phyloP scores from a whole-genome alignment of 1,284 basidiomycete species.

The Kwoniella shivajii region DNA sequence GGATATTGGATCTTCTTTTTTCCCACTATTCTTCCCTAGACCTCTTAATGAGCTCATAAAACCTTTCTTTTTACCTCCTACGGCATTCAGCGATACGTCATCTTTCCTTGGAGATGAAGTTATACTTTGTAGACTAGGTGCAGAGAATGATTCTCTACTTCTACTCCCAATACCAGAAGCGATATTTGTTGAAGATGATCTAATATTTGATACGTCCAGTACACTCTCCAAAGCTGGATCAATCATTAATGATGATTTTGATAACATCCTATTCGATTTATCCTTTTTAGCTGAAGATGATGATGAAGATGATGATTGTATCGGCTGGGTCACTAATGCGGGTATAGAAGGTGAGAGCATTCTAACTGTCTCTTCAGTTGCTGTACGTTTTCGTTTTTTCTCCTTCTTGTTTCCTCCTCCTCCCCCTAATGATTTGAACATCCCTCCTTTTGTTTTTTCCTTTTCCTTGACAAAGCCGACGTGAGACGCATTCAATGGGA shows the following conservation, averaged over 20 bases:
- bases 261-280: conserved; percentile 6
- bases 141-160: background rate
- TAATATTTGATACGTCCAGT: conserved; percentile 24
- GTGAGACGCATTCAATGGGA: background rate
- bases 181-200: conserved; percentile 4
- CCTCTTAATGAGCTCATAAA: conserved; percentile 32
- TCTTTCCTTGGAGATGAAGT: too few species aligned
- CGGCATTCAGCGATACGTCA: background rate
- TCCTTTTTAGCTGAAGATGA: conserved; percentile 1
- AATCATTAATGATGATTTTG: conserved; percentile 14
- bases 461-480: conserved; percentile 1
- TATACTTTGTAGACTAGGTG: background rate
- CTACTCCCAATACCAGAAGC: background rate
- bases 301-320: background rate
- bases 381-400: conserved; percentile 16
- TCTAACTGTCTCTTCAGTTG: conserved; percentile 11
- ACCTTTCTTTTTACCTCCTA: conserved; percentile 23
- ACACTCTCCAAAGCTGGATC: conserved; percentile 27
- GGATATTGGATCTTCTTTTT: conserved; percentile 11
- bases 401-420: conserved; percentile 4
- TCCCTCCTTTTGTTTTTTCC: background rate
- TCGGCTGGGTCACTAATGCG: background rate
- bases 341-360: background rate
- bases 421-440: conserved; percentile 1
- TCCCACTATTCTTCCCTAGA: conserved; percentile 13